Evolutionary conservation across 2,329 filamentous ascomycete species (phyloP).

Genomic region (Penicillium sclerotigenum): DNA sequence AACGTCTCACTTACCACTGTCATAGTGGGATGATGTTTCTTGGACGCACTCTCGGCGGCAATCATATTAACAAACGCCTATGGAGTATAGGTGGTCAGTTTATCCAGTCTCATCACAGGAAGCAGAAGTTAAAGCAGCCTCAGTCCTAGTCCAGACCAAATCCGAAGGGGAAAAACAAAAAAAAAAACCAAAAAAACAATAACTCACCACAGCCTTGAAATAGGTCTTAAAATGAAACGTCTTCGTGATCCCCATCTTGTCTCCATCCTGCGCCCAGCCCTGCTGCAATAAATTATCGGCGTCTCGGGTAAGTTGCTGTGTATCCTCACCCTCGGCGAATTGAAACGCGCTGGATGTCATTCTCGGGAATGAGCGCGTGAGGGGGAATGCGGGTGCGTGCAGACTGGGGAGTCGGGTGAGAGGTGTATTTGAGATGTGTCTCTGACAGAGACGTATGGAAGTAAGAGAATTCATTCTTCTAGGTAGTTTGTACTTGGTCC

Average conservation of each 20-base stretch:
- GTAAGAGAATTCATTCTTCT: slow-evolving; percentile 1
- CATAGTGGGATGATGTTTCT: slow-evolving; percentile 42
- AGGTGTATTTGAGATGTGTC: background rate
- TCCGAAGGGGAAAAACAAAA: background rate
- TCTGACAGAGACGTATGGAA: background rate
- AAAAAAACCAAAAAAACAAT: background rate
- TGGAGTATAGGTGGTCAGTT: background rate
- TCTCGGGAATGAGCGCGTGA: slow-evolving; percentile 2
- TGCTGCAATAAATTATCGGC: slow-evolving; percentile 27
- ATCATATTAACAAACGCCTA: slow-evolving; percentile 40
- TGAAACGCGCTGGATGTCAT: slow-evolving; percentile 20
- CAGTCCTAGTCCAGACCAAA: background rate
- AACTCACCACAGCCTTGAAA: slow-evolving; percentile 39
- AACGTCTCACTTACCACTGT: slow-evolving; percentile 33
- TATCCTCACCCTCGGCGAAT: slow-evolving; percentile 32
- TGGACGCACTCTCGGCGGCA: slow-evolving; percentile 36
- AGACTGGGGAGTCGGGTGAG: background rate
- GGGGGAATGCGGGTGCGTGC: background rate
- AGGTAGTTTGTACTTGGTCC: background rate
- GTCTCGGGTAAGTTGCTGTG: slow-evolving; percentile 23
- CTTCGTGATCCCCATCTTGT: slow-evolving; percentile 36
- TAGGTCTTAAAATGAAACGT: slow-evolving; percentile 41
- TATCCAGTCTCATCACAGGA: background rate
- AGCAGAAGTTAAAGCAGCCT: background rate
- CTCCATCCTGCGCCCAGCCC: slow-evolving; percentile 36